Percentiles rank a stretch among this genome's conserved stretches.
Conservation (phyloP, 305 asterid species). For the Fraxinus sp. region DNA sequence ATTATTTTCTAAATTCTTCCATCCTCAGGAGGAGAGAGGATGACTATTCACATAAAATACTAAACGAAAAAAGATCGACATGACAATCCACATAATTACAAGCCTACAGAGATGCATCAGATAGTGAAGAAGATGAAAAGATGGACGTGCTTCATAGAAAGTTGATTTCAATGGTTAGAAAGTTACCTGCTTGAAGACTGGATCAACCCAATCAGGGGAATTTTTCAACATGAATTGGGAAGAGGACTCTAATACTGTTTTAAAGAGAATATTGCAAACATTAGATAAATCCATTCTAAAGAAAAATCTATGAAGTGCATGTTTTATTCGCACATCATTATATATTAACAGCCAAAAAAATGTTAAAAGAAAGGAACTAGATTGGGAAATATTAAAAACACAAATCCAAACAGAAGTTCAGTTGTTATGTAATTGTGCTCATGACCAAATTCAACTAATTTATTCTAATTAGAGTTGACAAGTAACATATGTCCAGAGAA, state of each 20-base stretch:
- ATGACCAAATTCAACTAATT: background rate
- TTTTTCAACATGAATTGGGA: slow-evolving; percentile 29
- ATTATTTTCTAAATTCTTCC: slow-evolving; percentile 1
- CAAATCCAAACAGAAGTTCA: background rate
- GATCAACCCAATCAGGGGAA: slow-evolving; percentile 39
- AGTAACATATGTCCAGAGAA: background rate
- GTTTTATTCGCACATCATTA: background rate
- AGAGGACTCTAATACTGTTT: slow-evolving; percentile 30
- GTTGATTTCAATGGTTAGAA: background rate
- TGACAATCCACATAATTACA: background rate
- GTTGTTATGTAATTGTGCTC: background rate
- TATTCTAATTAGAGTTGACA: background rate
- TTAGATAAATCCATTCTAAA: background rate
- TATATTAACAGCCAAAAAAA: background rate
- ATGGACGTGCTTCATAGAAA: background rate
- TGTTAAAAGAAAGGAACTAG: background rate
- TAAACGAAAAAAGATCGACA: background rate
- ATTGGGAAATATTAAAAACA: background rate
- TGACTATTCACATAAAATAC: background rate
- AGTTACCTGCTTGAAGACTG: slow-evolving; percentile 33
- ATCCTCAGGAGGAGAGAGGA: slow-evolving; percentile 1
- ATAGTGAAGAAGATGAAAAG: background rate
- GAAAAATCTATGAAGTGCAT: background rate
- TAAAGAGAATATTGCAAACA: background rate
- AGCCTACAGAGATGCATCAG: slow-evolving; percentile 2